Base-by-base conservation (phyloP, 768 basidiomycete genomes). In the Russula ochroleuca region DNA sequence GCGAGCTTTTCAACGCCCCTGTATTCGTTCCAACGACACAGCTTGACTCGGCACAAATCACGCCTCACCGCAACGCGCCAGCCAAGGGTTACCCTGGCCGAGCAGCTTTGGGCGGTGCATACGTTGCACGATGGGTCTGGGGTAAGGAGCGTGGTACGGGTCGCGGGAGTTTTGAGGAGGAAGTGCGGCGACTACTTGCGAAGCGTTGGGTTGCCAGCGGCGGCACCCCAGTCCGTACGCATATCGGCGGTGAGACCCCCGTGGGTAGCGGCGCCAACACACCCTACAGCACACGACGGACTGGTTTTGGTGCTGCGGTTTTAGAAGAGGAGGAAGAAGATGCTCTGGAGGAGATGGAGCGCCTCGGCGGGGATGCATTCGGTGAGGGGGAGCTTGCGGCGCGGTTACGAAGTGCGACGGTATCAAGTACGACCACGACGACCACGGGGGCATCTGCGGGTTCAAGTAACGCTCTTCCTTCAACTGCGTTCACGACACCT, bases 121-220 rank as follows among this genome's bases (percentile, higher is more conserved):
- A 90, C 70, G 76, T 90, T 47, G 92, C 90, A 33, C 80, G 92
- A 9, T 94, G 92, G 91, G 86, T 90, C 48, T 93, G 90, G 90
- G 85, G 88, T 45, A 81, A 84, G 67, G 86, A 90, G 60, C 75
- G 77, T 33, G 79, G 77, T 4, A 70, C 70, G 53, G 76, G 81
- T 7, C 76, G 84, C 25, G 83, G 81, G 25, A 84, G 82, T 28
- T 93, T 88, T 67, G 91, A 93, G 71, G 92, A 93, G 61, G 91
- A 93, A 74, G 82, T 92, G 59, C 78, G 83, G 62, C 75, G 88
- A 69, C 69, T 93, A 54, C 77, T 90, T 41, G 82, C 82, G 50
- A 90, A 89, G 73, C 79, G 89, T 57, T 92, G 91, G 90, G 79
- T 84, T 3, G 80, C 83, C 17, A 85, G 80, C 1, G 82, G 84